A percentile compares a stretch with the other conserved stretches of the same genome.
Evolutionary conservation across 2,329 filamentous ascomycete species (phyloP).

Genomic region (Penicillium sp.): DNA sequence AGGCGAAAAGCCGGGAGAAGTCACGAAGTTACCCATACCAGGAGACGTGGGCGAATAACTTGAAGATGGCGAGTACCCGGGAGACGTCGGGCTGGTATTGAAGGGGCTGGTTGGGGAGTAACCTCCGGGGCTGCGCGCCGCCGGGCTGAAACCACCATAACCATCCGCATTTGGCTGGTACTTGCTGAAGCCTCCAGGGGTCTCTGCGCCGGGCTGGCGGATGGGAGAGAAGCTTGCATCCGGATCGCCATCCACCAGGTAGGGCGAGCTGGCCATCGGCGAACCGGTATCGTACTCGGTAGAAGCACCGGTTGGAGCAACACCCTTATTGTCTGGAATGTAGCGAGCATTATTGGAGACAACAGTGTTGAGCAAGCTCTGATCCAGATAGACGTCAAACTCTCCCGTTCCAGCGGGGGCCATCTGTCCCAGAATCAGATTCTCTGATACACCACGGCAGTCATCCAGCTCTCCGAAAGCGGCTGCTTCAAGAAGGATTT

Average conservation of each 20-base stretch:
- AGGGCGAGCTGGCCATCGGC: conserved; percentile 60
- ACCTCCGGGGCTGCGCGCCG: conserved; percentile 60
- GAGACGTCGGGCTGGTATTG: conserved; percentile 69
- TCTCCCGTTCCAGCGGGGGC: conserved; percentile 96
- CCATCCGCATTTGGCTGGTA: conserved; percentile 68
- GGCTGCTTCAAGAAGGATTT: conserved; percentile 94
- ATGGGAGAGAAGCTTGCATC: conserved; percentile 70
- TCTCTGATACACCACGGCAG: conserved; percentile 96
- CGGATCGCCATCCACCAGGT: conserved; percentile 62
- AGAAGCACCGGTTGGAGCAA: conserved; percentile 73
- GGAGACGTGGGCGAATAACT: conserved; percentile 75
- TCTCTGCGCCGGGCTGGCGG: conserved; percentile 64
- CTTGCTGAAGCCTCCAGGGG: conserved; percentile 56
- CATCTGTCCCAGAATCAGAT: conserved; percentile 96
- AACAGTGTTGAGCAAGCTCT: conserved; percentile 91
- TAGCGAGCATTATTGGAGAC: conserved; percentile 88
- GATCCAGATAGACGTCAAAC: conserved; percentile 90
- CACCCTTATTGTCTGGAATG: conserved; percentile 69
- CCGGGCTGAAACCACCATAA: conserved; percentile 62
- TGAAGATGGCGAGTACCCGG: conserved; percentile 60
- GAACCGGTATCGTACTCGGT: conserved; percentile 84
- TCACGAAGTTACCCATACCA: conserved; percentile 56
- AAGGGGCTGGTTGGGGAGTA: conserved; percentile 73
- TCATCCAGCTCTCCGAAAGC: conserved; percentile 94
- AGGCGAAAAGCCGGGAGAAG: conserved; percentile 55